Evolutionary conservation across 352 stramenopile genomes (phyloP).

Genomic region (Pythium monospermum): DNA sequence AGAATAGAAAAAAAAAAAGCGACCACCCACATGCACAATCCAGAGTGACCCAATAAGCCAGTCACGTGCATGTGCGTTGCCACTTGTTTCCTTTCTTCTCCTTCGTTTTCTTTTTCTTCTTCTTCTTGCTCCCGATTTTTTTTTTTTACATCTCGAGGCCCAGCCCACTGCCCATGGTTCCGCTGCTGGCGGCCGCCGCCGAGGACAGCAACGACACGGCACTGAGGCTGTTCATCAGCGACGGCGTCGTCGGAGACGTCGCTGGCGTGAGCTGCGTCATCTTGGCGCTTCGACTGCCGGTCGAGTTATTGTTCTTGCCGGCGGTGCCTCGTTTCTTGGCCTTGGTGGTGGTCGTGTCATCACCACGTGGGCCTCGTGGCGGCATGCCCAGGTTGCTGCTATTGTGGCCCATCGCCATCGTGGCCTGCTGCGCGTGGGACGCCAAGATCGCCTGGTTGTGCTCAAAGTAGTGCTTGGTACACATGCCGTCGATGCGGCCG

Average conservation of each 20-base stretch:
- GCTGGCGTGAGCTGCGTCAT: conserved; percentile 19
- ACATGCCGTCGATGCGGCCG: conserved; percentile 76
- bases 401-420: background rate
- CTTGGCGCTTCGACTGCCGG: background rate
- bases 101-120: no score
- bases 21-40: no score
- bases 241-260: conserved; percentile 22
- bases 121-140: no score
- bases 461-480: conserved; percentile 84
- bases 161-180: background rate
- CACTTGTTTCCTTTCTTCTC: no score
- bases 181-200: conserved; percentile 5
- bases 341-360: conserved; percentile 11
- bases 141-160: conserved; percentile 5
- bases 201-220: conserved; percentile 21
- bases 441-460: conserved; percentile 43
- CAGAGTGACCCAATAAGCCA: no score
- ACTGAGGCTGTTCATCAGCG: conserved; percentile 20
- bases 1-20: no score
- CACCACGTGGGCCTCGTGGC: conserved; percentile 11
- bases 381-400: background rate
- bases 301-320: conserved; percentile 1
- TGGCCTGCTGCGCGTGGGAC: conserved; percentile 17
- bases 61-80: no score
- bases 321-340: no score